Evolutionary conservation across 2,329 filamentous ascomycete species (phyloP).

Genomic region (Aspergillus bombycis): DNA sequence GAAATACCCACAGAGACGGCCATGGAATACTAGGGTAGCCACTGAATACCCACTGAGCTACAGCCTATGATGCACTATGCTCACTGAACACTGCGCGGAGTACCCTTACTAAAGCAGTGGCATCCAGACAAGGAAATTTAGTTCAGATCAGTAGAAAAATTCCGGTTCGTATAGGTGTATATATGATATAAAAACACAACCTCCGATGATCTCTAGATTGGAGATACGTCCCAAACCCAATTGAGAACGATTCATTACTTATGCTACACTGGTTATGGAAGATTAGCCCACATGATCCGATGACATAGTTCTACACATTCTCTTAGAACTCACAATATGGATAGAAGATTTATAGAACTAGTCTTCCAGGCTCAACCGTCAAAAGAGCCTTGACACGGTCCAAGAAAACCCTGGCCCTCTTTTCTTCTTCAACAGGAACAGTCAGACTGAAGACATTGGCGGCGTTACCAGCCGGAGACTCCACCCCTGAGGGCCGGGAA

Average conservation of each 20-base stretch:
- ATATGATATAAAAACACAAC: background rate
- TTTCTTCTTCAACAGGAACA: conserved; percentile 79
- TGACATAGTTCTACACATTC: background rate
- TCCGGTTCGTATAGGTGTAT: background rate
- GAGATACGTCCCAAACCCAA: background rate
- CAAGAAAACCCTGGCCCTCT: conserved; percentile 78
- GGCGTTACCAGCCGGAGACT: conserved; percentile 52
- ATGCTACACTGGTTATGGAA: conserved; percentile 7
- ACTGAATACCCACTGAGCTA: background rate
- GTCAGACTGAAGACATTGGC: conserved; percentile 80
- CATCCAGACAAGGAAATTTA: background rate
- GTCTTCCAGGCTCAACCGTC: conserved; percentile 75
- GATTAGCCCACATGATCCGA: conserved; percentile 1
- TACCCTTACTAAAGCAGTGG: background rate
- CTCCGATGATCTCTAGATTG: background rate
- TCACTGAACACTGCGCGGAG: background rate
- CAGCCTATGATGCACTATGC: background rate
- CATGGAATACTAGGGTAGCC: background rate
- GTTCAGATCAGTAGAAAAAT: background rate
- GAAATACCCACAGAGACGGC: too few relatives aligned
- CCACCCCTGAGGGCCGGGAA: conserved; percentile 27
- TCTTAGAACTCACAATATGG: conserved; percentile 8
- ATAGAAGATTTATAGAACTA: conserved; percentile 58
- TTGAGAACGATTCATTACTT: conserved; percentile 6
- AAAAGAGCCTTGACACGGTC: conserved; percentile 83